A percentile compares a stretch with the other conserved stretches of the same genome.
These are phyloP conservation scores for Penicilliopsis zonata DNA, from an alignment of 495 filamentous ascomycete genomes.

Conservation along the genomic window DNA sequence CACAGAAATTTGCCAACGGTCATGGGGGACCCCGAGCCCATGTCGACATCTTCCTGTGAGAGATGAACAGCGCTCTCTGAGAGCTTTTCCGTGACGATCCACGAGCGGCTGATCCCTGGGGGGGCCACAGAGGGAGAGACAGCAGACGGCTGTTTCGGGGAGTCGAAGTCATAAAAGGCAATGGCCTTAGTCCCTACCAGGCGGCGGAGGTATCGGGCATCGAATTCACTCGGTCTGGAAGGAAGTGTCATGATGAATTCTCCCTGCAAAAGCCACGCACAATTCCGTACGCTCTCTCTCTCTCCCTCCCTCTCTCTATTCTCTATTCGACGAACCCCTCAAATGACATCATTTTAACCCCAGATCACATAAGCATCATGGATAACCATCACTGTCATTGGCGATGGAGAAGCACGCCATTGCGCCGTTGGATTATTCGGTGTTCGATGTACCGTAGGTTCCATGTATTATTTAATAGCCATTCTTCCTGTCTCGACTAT, in stretches of 20 bases:
- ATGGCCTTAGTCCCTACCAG: slow-evolving; percentile 5
- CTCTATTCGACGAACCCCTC: too few relatives aligned
- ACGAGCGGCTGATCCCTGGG: slow-evolving; percentile 3
- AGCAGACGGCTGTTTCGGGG: slow-evolving; percentile 3
- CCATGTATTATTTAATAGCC: too few relatives aligned
- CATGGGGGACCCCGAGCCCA: slow-evolving; percentile 4
- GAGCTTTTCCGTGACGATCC: slow-evolving; percentile 7
- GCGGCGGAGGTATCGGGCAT: slow-evolving; percentile 5
- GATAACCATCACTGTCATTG: too few relatives aligned
- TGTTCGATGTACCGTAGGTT: too few relatives aligned
- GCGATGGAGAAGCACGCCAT: too few relatives aligned
- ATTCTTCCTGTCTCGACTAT: too few relatives aligned
- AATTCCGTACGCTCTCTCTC: too few relatives aligned
- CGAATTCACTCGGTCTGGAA: slow-evolving; percentile 2
- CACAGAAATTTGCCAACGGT: slow-evolving; percentile 8
- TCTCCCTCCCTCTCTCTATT: too few relatives aligned
- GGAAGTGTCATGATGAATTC: background rate
- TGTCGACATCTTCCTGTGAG: slow-evolving; percentile 4
- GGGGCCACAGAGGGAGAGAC: slow-evolving; percentile 1
- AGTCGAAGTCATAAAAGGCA: slow-evolving; percentile 4
- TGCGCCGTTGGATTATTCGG: too few relatives aligned
- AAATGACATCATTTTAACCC: too few relatives aligned
- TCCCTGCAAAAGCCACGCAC: too few relatives aligned
- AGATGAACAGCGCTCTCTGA: slow-evolving; percentile 5
- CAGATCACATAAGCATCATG: too few relatives aligned